Conservation (phyloP, 176 grass and related monocot species). For the Hsuehochloa calcarea region DNA sequence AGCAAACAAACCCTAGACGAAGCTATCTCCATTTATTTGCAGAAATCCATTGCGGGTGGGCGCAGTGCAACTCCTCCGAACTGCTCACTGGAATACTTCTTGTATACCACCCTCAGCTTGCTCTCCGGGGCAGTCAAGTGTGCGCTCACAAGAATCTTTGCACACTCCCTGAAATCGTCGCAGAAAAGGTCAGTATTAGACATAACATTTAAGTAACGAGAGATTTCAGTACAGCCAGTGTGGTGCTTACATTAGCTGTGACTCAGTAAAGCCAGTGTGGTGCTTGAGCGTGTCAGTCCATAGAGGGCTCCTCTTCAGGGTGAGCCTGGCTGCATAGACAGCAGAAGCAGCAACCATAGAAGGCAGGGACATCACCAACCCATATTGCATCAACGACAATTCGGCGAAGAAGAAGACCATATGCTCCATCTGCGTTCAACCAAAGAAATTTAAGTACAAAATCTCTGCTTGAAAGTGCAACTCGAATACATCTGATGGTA, state of each 20-base stretch:
- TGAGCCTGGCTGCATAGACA: slow-evolving; percentile 79
- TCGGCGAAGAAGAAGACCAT: slow-evolving; percentile 95
- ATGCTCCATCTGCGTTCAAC: slow-evolving; percentile 69
- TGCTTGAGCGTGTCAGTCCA: slow-evolving; percentile 85
- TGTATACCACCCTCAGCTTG: slow-evolving; percentile 75
- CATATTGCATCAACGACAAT: slow-evolving; percentile 75
- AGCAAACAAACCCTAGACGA: neutral
- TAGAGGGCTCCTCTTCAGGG: slow-evolving; percentile 63
- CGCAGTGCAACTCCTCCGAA: slow-evolving; percentile 63
- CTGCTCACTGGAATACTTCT: slow-evolving; percentile 72
- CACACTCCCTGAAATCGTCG: slow-evolving; percentile 45
- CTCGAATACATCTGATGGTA: neutral
- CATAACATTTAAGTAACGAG: neutral
- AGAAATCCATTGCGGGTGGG: slow-evolving; percentile 44
- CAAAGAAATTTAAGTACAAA: slow-evolving; percentile 1
- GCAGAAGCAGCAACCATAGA: slow-evolving; percentile 80
- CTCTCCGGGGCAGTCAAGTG: slow-evolving; percentile 52
- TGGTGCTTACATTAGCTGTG: slow-evolving; percentile 61
- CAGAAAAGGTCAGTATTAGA: neutral
- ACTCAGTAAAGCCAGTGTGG: slow-evolving; percentile 69
- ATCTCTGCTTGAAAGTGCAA: neutral
- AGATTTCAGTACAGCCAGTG: neutral
- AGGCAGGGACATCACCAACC: slow-evolving; percentile 46
- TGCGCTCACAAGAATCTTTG: slow-evolving; percentile 52
- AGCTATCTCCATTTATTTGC: slow-evolving; percentile 30